These are phyloP conservation scores for Byssochlamys sp. DNA, from an alignment of 2,329 filamentous ascomycete species.

Conservation along the genomic window DNA sequence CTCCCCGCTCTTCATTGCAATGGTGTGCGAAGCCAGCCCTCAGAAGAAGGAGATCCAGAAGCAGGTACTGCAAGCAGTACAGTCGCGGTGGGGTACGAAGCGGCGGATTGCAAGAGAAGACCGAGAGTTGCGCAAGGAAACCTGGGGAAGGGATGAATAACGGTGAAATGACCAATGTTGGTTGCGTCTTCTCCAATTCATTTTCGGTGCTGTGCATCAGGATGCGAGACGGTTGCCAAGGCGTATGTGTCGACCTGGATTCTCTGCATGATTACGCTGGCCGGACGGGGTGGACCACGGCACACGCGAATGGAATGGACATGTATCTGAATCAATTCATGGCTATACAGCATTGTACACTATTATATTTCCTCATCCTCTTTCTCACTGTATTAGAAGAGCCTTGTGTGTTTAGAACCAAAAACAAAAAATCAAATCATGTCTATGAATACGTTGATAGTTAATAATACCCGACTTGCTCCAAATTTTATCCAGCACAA, in stretches of 20 bases:
- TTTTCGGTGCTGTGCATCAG: neutral
- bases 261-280: neutral
- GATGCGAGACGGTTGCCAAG: neutral
- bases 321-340: neutral
- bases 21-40: slow-evolving; percentile 47
- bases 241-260: neutral
- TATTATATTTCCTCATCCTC: neutral
- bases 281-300: neutral
- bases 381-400: neutral
- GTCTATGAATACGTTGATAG: neutral
- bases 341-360: neutral
- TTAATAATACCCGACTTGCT: neutral
- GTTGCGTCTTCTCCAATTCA: neutral
- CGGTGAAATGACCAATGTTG: slow-evolving; percentile 1
- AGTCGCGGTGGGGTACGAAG: slow-evolving; percentile 52
- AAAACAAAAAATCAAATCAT: neutral
- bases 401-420: neutral
- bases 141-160: slow-evolving; percentile 52
- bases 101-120: slow-evolving; percentile 54
- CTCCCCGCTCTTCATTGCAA: slow-evolving; percentile 52
- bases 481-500: neutral
- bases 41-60: slow-evolving; percentile 41
- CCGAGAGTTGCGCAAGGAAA: slow-evolving; percentile 48
- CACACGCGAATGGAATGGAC: neutral
- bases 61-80: slow-evolving; percentile 43